Evolutionary conservation across 148 eudicot species (phyloP).

Genomic region (Cornus kousa): DNA sequence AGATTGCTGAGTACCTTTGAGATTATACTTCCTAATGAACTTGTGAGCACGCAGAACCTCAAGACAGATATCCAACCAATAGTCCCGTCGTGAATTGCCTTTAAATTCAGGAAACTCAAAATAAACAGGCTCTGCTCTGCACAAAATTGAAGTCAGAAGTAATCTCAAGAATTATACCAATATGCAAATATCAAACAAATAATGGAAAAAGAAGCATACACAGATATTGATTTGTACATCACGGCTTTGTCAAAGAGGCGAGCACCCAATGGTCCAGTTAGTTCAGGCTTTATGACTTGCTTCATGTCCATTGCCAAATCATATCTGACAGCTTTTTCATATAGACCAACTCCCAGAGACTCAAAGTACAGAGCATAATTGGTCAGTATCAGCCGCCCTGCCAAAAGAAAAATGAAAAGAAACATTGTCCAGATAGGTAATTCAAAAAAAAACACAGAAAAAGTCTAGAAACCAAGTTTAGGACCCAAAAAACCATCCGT

Average conservation of each 20-base stretch:
- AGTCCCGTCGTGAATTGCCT: slow-evolving; percentile 78
- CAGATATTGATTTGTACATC: slow-evolving; percentile 68
- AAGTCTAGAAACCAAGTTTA: background rate
- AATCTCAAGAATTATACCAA: slow-evolving; percentile 2
- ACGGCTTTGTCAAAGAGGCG: slow-evolving; percentile 92
- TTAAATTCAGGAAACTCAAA: slow-evolving; percentile 90
- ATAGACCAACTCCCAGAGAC: slow-evolving; percentile 73
- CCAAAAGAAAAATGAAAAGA: background rate
- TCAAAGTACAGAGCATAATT: slow-evolving; percentile 77
- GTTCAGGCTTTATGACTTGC: slow-evolving; percentile 80
- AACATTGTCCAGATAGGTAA: background rate
- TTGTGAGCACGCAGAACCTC: slow-evolving; percentile 69
- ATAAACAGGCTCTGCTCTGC: slow-evolving; percentile 72
- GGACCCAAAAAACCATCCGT: background rate
- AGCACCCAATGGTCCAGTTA: slow-evolving; percentile 93
- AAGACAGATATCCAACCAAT: slow-evolving; percentile 77
- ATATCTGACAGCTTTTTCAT: slow-evolving; percentile 77
- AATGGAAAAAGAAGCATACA: slow-evolving; percentile 44
- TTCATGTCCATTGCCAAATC: slow-evolving; percentile 71
- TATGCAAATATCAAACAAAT: background rate
- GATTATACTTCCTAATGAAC: slow-evolving; percentile 56
- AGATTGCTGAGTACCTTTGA: slow-evolving; percentile 55
- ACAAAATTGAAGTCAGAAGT: slow-evolving; percentile 23
- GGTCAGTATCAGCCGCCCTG: slow-evolving; percentile 82
- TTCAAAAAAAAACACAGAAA: background rate